These are phyloP conservation scores for Penicillium macrosclerotiorum DNA, from an alignment of 495 filamentous ascomycete species.

Conservation along the genomic window DNA sequence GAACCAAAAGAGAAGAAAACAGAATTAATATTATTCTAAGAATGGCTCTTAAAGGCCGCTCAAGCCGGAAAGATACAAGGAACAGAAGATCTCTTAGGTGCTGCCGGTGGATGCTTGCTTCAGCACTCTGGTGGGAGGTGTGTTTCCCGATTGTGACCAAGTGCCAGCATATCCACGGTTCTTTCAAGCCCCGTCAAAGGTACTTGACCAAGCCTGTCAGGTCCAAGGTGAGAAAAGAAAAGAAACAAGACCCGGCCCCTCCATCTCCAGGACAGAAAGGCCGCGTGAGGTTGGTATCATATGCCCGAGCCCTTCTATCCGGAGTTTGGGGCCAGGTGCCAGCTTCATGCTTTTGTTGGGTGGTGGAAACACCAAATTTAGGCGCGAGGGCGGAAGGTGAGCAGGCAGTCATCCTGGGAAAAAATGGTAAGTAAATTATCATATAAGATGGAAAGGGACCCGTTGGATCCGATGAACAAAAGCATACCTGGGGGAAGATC, in stretches of 20 bases:
- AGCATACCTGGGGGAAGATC: conserved; percentile 89
- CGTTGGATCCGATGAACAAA: not conserved
- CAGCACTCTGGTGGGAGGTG: too few species aligned
- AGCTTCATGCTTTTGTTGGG: conserved; percentile 22
- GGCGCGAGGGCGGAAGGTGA: conserved; percentile 42
- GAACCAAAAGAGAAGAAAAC: conserved; percentile 2
- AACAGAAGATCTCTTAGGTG: conserved; percentile 15
- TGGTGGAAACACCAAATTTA: conserved; percentile 23
- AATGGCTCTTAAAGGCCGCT: conserved; percentile 14
- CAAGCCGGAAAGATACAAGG: conserved; percentile 8
- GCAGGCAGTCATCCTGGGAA: conserved; percentile 41
- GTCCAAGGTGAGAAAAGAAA: conserved; percentile 14
- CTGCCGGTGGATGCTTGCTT: too few species aligned
- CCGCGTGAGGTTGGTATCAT: conserved; percentile 11
- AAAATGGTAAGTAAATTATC: conserved; percentile 16
- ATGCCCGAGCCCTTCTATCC: conserved; percentile 21
- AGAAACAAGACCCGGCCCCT: conserved; percentile 19
- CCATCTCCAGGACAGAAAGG: conserved; percentile 45
- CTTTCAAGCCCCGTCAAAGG: conserved; percentile 4
- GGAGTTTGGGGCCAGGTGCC: conserved; percentile 19
- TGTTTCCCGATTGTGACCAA: not conserved
- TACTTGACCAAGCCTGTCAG: conserved; percentile 12
- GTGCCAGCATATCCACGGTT: not conserved
- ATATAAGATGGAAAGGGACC: not conserved
- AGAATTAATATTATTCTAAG: conserved; percentile 34